Evolutionary conservation across 352 stramenopile species (phyloP).

Genomic region (Globisporangium acanthophoron): DNA sequence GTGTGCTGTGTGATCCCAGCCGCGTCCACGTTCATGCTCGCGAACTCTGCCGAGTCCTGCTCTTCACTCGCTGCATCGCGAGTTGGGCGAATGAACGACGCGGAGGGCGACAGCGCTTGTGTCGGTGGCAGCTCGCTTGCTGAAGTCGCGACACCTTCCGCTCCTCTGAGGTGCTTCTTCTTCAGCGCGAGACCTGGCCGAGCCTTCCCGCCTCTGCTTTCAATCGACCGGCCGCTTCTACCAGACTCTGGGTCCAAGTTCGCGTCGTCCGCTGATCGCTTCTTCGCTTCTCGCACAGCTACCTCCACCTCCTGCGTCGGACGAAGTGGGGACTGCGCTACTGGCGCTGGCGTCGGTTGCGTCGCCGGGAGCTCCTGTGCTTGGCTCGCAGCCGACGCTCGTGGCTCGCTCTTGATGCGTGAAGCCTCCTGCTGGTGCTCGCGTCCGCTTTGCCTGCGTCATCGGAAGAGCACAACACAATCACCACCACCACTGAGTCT

Average conservation of each 20-base stretch:
- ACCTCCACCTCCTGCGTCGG: background rate
- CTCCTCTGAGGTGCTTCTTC: background rate
- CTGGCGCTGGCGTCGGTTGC: background rate
- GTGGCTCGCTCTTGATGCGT: background rate
- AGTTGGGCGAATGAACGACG: background rate
- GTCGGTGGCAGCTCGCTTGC: background rate
- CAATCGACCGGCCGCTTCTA: no score
- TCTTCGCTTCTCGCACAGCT: background rate
- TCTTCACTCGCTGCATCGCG: no score
- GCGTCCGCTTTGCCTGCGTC: background rate
- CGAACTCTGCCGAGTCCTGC: background rate
- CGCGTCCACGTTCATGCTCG: background rate
- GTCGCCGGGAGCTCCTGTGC: background rate
- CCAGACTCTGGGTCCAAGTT: background rate
- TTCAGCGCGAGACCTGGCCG: background rate
- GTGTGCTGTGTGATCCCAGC: background rate
- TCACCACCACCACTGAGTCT: no score
- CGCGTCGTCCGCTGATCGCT: background rate
- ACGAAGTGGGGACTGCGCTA: background rate
- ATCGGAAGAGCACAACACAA: no score
- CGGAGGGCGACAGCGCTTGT: background rate
- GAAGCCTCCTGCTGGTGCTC: no score
- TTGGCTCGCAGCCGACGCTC: background rate
- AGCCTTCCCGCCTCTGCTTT: background rate
- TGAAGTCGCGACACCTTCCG: background rate